Conservation (phyloP, 768 basidiomycete species). For the Leucosporidium creatinivorum region DNA sequence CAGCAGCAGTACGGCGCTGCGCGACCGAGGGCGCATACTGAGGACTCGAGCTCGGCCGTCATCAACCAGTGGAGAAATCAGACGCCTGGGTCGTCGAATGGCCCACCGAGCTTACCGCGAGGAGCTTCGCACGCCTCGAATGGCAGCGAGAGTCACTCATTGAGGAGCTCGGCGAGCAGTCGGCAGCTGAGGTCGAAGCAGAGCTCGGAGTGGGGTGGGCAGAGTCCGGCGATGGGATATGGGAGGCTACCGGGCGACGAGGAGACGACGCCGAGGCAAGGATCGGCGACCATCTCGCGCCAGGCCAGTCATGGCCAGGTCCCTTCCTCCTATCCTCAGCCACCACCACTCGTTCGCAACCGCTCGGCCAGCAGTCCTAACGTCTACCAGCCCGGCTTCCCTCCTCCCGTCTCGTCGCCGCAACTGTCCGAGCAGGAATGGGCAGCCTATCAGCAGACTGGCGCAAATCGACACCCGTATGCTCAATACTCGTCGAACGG, state of each 20-base stretch:
- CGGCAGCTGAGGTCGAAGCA: constrained; percentile 29
- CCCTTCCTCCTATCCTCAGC: constrained; percentile 6
- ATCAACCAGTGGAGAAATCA: constrained; percentile 29
- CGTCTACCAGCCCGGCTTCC: constrained; percentile 39
- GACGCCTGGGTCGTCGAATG: constrained; percentile 6
- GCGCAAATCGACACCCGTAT: neutral
- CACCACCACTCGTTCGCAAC: constrained; percentile 41
- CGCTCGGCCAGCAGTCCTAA: constrained; percentile 45
- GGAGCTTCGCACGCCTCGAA: constrained; percentile 17
- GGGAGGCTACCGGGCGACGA: constrained; percentile 28
- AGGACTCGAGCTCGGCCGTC: constrained; percentile 57
- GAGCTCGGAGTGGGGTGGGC: constrained; percentile 33
- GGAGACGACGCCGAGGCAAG: constrained; percentile 33
- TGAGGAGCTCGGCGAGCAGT: constrained; percentile 34
- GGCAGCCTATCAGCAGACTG: constrained; percentile 9
- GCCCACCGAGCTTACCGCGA: constrained; percentile 17
- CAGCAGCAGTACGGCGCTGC: constrained; percentile 28
- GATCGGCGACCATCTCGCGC: constrained; percentile 21
- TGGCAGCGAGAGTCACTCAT: constrained; percentile 15
- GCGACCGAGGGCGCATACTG: constrained; percentile 61
- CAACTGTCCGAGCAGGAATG: constrained; percentile 11
- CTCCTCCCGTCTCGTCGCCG: constrained; percentile 10
- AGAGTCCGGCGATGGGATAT: constrained; percentile 21
- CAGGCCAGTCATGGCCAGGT: constrained; percentile 29
- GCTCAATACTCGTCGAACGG: neutral